Evolutionary conservation across 106 monocot genomes (phyloP).

Genomic region (Platanthera guangdongensis): DNA sequence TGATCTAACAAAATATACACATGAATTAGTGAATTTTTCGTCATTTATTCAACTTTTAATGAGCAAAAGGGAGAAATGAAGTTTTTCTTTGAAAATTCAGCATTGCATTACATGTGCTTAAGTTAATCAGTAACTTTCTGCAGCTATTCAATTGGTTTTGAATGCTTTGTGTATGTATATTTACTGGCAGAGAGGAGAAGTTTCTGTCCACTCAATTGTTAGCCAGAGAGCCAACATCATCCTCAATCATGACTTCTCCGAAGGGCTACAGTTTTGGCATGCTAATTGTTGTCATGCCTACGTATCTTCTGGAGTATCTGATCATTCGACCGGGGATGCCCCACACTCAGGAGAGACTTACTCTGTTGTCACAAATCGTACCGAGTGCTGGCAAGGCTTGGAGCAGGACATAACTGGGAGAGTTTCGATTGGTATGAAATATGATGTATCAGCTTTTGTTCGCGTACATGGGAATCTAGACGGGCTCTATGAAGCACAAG

Average conservation of each 20-base stretch:
- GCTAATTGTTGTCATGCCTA: constrained; percentile 58
- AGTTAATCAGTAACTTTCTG: neutral
- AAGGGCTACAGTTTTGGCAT: constrained; percentile 52
- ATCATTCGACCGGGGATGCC: constrained; percentile 20
- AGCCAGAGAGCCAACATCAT: constrained; percentile 33
- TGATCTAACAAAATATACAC: neutral
- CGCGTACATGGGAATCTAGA: constrained; percentile 46
- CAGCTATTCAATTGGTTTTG: neutral
- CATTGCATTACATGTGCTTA: neutral
- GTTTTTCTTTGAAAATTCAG: neutral
- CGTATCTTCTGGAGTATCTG: constrained; percentile 33
- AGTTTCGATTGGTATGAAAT: constrained; percentile 29
- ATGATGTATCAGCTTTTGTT: constrained; percentile 51
- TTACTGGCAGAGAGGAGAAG: constrained; percentile 14
- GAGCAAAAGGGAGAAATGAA: neutral
- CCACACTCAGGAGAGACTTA: constrained; percentile 32
- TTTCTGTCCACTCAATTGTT: constrained; percentile 9
- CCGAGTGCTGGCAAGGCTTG: constrained; percentile 70
- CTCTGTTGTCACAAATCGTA: constrained; percentile 67
- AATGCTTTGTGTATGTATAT: constrained; percentile 2
- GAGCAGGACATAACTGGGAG: constrained; percentile 76
- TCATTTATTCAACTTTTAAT: neutral
- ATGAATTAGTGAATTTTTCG: neutral
- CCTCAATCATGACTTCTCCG: constrained; percentile 68
- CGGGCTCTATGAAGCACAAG: constrained; percentile 28